These are phyloP conservation scores for Coprinopsis strossmayeri DNA, from an alignment of 768 basidiomycete species.

Conservation along the genomic window DNA sequence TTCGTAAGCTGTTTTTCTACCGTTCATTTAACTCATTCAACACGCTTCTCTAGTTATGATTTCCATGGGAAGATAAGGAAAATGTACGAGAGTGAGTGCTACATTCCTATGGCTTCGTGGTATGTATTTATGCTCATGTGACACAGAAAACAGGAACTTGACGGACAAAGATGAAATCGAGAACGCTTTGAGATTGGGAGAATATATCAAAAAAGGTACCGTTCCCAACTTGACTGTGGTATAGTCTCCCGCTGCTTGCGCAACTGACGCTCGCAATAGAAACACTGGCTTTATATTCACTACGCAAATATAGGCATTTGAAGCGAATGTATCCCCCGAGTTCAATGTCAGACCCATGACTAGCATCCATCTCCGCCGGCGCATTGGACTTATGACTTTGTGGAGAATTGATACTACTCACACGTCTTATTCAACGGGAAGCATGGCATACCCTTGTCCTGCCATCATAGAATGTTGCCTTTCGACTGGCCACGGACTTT, in stretches of 20 bases:
- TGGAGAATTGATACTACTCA: no score
- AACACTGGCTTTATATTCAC: constrained; percentile 74
- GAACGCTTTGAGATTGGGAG: constrained; percentile 64
- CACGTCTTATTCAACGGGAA: no score
- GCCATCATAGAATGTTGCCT: no score
- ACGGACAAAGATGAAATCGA: constrained; percentile 69
- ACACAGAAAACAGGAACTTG: constrained; percentile 59
- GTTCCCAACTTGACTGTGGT: no score
- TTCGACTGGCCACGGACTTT: no score
- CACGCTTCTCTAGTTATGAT: constrained; percentile 53
- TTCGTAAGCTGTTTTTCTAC: constrained; percentile 41
- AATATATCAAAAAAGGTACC: constrained; percentile 83
- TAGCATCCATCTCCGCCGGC: background rate
- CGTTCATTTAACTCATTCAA: no score
- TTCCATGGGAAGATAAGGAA: constrained; percentile 67
- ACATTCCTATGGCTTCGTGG: background rate
- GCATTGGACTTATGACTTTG: background rate
- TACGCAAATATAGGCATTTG: constrained; percentile 79
- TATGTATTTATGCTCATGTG: constrained; percentile 3
- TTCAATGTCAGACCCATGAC: constrained; percentile 21
- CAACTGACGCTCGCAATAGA: constrained; percentile 34
- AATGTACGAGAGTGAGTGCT: constrained; percentile 66
- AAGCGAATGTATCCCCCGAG: constrained; percentile 58
- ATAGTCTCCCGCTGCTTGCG: background rate
- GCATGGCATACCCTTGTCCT: no score